These are phyloP conservation scores for Aspergillus asperescens DNA, from an alignment of 495 filamentous ascomycete species.

Conservation along the genomic window DNA sequence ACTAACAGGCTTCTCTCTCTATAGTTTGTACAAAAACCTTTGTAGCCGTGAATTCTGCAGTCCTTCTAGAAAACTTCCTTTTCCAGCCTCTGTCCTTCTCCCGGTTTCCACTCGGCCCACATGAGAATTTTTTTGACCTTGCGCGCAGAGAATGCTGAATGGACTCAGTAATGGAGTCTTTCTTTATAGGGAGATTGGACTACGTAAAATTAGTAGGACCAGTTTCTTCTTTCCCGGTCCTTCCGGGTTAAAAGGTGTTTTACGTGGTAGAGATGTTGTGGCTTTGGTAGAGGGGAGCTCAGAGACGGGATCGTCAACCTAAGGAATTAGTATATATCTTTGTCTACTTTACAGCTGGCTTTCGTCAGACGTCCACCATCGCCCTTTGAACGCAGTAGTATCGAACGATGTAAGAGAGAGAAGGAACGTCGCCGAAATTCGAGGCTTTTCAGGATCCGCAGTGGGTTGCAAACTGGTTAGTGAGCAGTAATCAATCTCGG, in stretches of 20 bases:
- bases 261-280: not conserved
- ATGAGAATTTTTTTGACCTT: not conserved
- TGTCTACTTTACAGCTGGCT: not conserved
- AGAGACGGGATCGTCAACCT: too few relatives aligned
- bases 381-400: not conserved
- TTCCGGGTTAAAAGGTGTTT: not conserved
- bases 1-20: too few relatives aligned
- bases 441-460: conserved; percentile 20
- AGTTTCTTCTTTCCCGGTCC: not conserved
- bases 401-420: not conserved
- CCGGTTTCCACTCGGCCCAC: conserved; percentile 6
- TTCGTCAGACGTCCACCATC: not conserved
- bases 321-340: too few relatives aligned
- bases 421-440: not conserved
- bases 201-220: conserved; percentile 1
- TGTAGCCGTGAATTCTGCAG: not conserved
- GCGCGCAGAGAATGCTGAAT: not conserved
- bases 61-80: conserved; percentile 7
- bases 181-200: not conserved
- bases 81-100: not conserved
- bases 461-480: conserved; percentile 13
- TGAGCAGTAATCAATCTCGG: conserved; percentile 7
- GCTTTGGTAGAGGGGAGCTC: too few relatives aligned
- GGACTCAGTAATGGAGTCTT: not conserved
- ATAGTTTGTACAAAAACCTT: too few relatives aligned